Evolutionary conservation across 73 alveolate species (phyloP).

Genomic region (Tetrahymena malaccensis): DNA sequence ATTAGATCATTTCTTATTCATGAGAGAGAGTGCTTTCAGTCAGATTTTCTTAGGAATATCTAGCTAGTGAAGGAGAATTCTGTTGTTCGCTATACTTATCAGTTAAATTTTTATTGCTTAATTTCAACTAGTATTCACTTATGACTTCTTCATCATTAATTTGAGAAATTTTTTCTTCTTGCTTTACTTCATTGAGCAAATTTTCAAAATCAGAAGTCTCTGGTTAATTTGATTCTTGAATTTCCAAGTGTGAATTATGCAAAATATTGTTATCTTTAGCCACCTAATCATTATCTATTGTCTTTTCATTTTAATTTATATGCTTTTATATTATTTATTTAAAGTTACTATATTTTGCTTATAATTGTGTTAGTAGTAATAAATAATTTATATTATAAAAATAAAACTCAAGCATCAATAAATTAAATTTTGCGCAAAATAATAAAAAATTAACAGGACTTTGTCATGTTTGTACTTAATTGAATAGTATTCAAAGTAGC

Average conservation of each 20-base stretch:
- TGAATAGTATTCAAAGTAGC: too few species aligned
- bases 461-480: not conserved
- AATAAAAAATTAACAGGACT: not conserved
- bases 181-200: not conserved
- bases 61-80: not conserved
- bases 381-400: too few species aligned
- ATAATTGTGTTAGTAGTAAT: too few species aligned
- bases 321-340: not conserved
- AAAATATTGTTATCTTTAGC: not conserved
- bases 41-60: not conserved
- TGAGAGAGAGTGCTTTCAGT: not conserved
- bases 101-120: not conserved
- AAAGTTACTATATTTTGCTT: too few species aligned
- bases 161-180: not conserved
- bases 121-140: not conserved
- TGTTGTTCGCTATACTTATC: not conserved
- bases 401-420: too few species aligned
- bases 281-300: not conserved
- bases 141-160: not conserved
- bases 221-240: not conserved
- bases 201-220: not conserved
- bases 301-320: not conserved
- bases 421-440: not conserved
- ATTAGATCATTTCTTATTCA: not conserved
- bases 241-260: not conserved